A percentile compares a stretch with the other conserved stretches of the same genome.
phyloP scores from a whole-genome alignment of 2,329 filamentous ascomycete genomes.

The Ascochyta koolunga region DNA sequence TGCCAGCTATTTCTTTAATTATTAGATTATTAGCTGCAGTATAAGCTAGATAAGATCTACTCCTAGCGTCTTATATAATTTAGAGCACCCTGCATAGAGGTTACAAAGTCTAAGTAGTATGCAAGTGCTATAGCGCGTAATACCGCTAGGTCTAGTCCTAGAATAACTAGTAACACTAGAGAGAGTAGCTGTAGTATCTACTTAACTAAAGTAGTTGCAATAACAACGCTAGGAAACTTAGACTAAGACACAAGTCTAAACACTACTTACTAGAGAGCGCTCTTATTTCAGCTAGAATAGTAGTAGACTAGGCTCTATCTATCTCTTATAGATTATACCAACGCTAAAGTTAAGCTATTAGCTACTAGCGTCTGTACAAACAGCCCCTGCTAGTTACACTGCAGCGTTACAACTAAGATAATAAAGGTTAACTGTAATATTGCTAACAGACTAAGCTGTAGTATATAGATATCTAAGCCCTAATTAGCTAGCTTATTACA shows the following conservation, averaged over 20 bases:
- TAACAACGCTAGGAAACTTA: constrained; percentile 1
- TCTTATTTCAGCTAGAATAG: constrained; percentile 2
- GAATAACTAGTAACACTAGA: constrained; percentile 7
- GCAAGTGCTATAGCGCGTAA: background rate
- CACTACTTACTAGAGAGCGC: constrained; percentile 5
- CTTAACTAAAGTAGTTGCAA: constrained; percentile 6
- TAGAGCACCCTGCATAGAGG: background rate
- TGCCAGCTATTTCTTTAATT: background rate
- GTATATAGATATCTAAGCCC: background rate
- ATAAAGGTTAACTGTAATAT: background rate
- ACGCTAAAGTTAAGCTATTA: constrained; percentile 1
- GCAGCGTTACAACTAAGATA: constrained; percentile 4
- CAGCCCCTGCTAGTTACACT: background rate
- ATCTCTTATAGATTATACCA: background rate
- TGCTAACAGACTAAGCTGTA: background rate
- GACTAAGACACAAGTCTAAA: constrained; percentile 7
- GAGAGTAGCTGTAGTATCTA: constrained; percentile 5
- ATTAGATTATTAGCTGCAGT: background rate
- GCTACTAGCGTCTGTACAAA: constrained; percentile 6
- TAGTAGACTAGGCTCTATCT: background rate
- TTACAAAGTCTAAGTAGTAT: background rate
- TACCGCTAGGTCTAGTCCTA: background rate
- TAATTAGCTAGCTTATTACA: constrained; percentile 1
- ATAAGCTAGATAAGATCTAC: background rate
- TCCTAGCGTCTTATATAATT: background rate